phyloP scores from a whole-genome alignment of 371 early-diverging fungal genomes.

The Mortierella polycephala region DNA sequence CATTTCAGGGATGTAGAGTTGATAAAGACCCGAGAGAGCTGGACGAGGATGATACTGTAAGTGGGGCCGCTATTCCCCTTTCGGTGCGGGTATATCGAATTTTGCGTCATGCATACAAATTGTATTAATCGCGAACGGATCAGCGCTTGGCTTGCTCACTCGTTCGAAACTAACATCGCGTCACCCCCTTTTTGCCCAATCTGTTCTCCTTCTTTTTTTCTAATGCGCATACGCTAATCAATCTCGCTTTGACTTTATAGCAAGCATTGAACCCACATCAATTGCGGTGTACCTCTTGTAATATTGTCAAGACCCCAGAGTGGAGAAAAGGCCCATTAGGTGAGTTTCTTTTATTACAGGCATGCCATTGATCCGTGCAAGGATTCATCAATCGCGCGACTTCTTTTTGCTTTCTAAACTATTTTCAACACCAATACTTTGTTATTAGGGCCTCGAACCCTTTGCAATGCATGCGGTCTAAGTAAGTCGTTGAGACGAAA shows the following conservation, averaged over 20 bases:
- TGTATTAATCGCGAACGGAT: no score
- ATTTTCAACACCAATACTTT: background rate
- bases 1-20: slow-evolving; percentile 39
- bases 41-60: slow-evolving; percentile 36
- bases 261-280: slow-evolving; percentile 36
- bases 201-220: background rate
- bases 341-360: slow-evolving; percentile 9
- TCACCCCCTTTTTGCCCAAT: no score
- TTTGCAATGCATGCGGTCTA: slow-evolving; percentile 74
- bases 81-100: no score
- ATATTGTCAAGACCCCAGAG: slow-evolving; percentile 71
- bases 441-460: slow-evolving; percentile 59
- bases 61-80: background rate
- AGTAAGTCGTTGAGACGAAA: slow-evolving; percentile 54
- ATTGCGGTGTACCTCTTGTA: slow-evolving; percentile 66
- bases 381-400: background rate
- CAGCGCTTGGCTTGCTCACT: no score
- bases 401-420: background rate
- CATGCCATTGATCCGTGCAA: background rate
- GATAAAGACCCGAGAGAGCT: slow-evolving; percentile 36
- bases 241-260: background rate
- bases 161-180: no score
- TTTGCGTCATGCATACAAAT: no score
- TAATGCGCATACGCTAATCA: background rate
- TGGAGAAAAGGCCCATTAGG: slow-evolving; percentile 74